Evolutionary conservation across 768 basidiomycete genomes (phyloP).

Genomic region (Sistotremastrum niveocremeum): DNA sequence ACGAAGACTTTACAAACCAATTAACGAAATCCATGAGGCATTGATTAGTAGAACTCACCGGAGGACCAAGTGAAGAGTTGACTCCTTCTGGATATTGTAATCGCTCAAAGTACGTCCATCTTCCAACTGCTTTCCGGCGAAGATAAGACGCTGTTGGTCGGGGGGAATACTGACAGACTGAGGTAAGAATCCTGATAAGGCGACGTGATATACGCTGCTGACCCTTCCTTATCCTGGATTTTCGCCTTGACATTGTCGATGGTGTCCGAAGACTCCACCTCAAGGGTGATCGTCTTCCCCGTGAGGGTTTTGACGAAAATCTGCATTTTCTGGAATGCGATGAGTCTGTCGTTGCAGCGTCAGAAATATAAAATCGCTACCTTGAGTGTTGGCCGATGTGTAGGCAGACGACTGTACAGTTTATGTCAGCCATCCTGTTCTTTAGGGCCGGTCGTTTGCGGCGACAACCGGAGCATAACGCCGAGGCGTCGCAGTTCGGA

Average conservation of each 20-base stretch:
- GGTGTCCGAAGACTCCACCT: slow-evolving; percentile 94
- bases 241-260: slow-evolving; percentile 91
- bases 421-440: too few relatives aligned
- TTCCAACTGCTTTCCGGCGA: slow-evolving; percentile 97
- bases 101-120: slow-evolving; percentile 93
- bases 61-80: slow-evolving; percentile 93
- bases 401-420: too few relatives aligned
- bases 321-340: slow-evolving; percentile 29
- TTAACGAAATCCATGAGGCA: slow-evolving; percentile 2
- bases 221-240: slow-evolving; percentile 72
- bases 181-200: background rate
- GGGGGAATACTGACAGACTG: slow-evolving; percentile 58
- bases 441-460: too few relatives aligned
- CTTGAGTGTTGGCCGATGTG: too few relatives aligned
- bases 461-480: too few relatives aligned
- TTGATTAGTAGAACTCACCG: slow-evolving; percentile 39
- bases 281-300: slow-evolving; percentile 95
- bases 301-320: slow-evolving; percentile 87
- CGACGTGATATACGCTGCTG: slow-evolving; percentile 6
- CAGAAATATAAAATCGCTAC: too few relatives aligned
- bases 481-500: too few relatives aligned
- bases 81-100: slow-evolving; percentile 98
- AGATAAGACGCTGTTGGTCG: slow-evolving; percentile 90
- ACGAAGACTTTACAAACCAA: slow-evolving; percentile 52
- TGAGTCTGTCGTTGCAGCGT: too few relatives aligned